Conservation (phyloP, 495 filamentous ascomycete species). For the Penicillium silybi region DNA sequence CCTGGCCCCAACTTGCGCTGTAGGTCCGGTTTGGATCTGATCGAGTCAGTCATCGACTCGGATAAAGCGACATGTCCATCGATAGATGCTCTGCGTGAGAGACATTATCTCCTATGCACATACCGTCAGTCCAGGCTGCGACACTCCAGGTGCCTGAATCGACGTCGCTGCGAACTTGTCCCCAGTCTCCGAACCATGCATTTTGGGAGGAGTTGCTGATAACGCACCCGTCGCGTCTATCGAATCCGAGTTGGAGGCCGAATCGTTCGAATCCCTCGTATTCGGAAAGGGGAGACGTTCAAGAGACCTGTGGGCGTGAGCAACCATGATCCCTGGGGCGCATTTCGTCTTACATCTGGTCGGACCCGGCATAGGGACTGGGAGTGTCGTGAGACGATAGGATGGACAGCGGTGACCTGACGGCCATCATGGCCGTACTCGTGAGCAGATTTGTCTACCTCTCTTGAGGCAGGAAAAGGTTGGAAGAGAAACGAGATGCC, state of each 20-base stretch:
- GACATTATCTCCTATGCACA: slow-evolving; percentile 3
- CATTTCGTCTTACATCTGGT: slow-evolving; percentile 15
- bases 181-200: neutral
- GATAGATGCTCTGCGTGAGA: neutral
- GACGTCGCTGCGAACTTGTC: neutral
- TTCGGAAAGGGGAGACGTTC: slow-evolving; percentile 2
- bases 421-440: slow-evolving; percentile 25
- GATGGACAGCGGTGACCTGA: slow-evolving; percentile 34
- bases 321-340: neutral
- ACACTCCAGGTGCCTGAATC: neutral
- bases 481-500: neutral
- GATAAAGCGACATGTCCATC: neutral
- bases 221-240: neutral
- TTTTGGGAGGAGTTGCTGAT: neutral
- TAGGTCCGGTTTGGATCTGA: slow-evolving; percentile 59
- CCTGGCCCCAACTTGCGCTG: slow-evolving; percentile 47
- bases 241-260: neutral
- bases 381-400: slow-evolving; percentile 15
- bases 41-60: slow-evolving; percentile 21
- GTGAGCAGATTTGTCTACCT: neutral
- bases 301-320: slow-evolving; percentile 11
- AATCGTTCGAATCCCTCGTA: slow-evolving; percentile 1
- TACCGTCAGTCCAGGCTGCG: slow-evolving; percentile 35
- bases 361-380: slow-evolving; percentile 14
- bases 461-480: neutral